Percentiles rank a stretch among this genome's conserved stretches.
Conservation (phyloP, 2,329 filamentous ascomycete genomes). For the Hypomyces rosellus region DNA sequence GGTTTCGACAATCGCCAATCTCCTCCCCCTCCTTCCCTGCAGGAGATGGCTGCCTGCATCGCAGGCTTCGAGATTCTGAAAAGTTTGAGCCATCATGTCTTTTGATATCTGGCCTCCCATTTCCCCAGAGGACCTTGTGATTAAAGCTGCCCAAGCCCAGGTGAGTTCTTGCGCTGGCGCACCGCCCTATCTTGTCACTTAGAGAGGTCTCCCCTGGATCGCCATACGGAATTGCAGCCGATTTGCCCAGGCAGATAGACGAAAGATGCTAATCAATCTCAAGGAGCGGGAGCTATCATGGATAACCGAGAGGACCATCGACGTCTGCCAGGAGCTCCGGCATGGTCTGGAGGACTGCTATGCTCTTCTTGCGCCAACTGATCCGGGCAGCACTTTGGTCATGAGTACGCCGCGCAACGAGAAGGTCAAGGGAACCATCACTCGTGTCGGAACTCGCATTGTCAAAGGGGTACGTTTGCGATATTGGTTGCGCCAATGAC, state of each 20-base stretch:
- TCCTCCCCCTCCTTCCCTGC: not conserved
- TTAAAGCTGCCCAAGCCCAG: constrained; percentile 43
- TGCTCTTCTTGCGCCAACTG: constrained; percentile 73
- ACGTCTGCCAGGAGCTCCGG: constrained; percentile 44
- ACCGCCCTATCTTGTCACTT: too few species aligned
- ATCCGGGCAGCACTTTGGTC: constrained; percentile 82
- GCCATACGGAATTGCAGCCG: too few species aligned
- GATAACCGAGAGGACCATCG: constrained; percentile 45
- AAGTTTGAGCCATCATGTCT: constrained; percentile 38
- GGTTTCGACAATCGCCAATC: too few species aligned
- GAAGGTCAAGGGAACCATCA: constrained; percentile 85
- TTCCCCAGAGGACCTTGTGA: constrained; percentile 43
- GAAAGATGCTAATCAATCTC: constrained; percentile 22
- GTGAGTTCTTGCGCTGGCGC: constrained; percentile 30
- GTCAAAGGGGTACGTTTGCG: constrained; percentile 69
- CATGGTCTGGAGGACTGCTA: constrained; percentile 82
- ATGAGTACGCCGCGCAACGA: constrained; percentile 84
- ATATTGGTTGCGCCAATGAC: constrained; percentile 1
- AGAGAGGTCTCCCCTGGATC: too few species aligned
- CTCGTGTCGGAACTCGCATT: constrained; percentile 81
- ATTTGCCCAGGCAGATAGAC: not conserved
- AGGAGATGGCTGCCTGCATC: constrained; percentile 10
- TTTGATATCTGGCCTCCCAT: constrained; percentile 54
- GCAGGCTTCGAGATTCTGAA: constrained; percentile 7
- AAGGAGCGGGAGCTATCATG: constrained; percentile 49